Conservation (phyloP, 352 stramenopile genomes). For the Pythium sukuiense region DNA sequence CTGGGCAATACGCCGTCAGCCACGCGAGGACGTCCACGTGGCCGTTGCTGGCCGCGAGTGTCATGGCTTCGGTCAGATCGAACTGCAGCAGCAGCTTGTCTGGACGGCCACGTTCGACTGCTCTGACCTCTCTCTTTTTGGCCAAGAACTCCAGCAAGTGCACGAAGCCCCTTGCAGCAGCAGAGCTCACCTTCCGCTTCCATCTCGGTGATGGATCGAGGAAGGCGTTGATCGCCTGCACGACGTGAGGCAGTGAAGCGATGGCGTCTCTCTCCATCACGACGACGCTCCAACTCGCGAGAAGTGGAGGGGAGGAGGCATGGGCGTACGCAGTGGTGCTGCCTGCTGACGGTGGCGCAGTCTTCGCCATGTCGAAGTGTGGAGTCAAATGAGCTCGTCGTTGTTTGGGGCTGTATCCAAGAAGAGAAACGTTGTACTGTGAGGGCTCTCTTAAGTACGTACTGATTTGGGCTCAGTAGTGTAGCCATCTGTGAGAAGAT, state of each 20-base stretch:
- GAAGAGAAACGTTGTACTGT: no score
- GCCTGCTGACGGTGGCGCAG: no score
- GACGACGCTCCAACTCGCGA: conserved; percentile 3
- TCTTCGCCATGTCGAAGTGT: no score
- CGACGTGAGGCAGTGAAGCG: conserved; percentile 33
- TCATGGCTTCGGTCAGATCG: conserved; percentile 32
- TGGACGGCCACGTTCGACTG: not conserved
- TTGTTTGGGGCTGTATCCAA: no score
- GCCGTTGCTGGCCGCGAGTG: conserved; percentile 14
- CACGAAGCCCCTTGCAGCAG: conserved; percentile 41
- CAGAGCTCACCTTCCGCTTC: conserved; percentile 35
- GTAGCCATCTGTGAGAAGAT: no score
- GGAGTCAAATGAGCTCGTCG: no score
- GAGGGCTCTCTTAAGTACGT: no score
- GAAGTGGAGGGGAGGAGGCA: not conserved
- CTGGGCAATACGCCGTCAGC: conserved; percentile 16
- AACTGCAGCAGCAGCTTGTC: conserved; percentile 23
- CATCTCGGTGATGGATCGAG: conserved; percentile 39
- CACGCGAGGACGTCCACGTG: conserved; percentile 19
- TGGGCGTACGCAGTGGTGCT: not conserved
- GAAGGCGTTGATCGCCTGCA: conserved; percentile 37
- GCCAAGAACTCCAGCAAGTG: conserved; percentile 42
- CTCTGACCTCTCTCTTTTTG: conserved; percentile 11
- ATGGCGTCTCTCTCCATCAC: conserved; percentile 24
- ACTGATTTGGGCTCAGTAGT: no score